These are phyloP conservation scores for Gymnopilus junonius DNA, from an alignment of 768 basidiomycete species.

Conservation along the genomic window DNA sequence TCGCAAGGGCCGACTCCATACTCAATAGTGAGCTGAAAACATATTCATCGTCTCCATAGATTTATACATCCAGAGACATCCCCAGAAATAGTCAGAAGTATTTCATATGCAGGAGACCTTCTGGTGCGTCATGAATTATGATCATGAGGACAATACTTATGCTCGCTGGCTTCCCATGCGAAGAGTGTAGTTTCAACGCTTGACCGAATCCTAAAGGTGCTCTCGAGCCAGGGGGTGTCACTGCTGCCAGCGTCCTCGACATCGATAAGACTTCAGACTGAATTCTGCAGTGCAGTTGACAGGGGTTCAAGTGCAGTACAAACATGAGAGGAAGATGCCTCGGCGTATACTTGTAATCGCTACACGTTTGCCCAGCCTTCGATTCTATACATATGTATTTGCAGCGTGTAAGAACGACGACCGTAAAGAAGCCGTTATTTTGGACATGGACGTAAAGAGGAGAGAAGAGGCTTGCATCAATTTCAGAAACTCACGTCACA, in stretches of 20 bases:
- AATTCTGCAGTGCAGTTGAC: background rate
- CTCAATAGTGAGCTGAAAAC: background rate
- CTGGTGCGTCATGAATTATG: background rate
- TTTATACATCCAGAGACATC: background rate
- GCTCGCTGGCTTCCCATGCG: background rate
- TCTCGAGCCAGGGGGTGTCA: background rate
- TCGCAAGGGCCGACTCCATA: background rate
- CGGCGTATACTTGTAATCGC: background rate
- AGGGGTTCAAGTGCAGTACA: background rate
- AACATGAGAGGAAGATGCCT: background rate
- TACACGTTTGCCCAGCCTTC: background rate
- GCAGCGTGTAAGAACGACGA: background rate
- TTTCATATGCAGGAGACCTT: background rate
- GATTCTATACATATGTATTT: background rate
- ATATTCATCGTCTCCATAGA: background rate
- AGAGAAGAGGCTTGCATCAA: constrained; percentile 1
- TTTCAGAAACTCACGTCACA: background rate
- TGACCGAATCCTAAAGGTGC: background rate
- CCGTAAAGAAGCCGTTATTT: background rate
- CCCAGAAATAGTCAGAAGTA: background rate
- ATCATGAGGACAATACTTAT: background rate
- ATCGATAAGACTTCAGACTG: too few species aligned
- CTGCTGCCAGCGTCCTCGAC: background rate
- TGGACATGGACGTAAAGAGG: constrained; percentile 1
- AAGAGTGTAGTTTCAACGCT: background rate